Conservation (phyloP, 345 rosid species). For the Syzygium jambos region DNA sequence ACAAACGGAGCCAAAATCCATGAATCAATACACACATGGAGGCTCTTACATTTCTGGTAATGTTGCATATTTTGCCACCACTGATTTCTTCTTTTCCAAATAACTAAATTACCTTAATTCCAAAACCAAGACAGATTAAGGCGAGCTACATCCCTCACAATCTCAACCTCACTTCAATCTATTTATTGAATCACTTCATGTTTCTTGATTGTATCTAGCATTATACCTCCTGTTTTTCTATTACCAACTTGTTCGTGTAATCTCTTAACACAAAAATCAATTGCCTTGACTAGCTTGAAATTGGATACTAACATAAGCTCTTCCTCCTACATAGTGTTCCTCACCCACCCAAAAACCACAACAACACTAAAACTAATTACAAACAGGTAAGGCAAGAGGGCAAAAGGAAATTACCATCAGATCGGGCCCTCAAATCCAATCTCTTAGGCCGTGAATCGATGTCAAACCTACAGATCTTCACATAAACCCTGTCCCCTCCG, state of each 20-base stretch:
- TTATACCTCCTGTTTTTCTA: background rate
- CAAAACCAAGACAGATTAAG: background rate
- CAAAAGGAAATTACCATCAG: constrained; percentile 30
- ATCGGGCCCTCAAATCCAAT: constrained; percentile 29
- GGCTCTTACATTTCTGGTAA: background rate
- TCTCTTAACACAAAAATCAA: background rate
- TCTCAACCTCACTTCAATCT: background rate
- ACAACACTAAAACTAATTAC: background rate
- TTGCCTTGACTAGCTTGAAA: background rate
- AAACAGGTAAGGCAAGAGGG: background rate
- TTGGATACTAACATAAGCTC: background rate
- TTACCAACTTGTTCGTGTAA: background rate
- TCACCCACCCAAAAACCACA: background rate
- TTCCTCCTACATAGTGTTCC: background rate
- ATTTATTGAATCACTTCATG: background rate
- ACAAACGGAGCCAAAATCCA: background rate
- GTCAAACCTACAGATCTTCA: constrained; percentile 45
- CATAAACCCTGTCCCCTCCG: constrained; percentile 81
- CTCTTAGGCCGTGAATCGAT: constrained; percentile 29
- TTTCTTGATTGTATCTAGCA: background rate
- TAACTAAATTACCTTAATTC: background rate
- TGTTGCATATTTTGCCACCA: background rate
- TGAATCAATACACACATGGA: background rate
- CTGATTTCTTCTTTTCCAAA: background rate
- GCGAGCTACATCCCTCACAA: background rate